Percentiles rank a stretch among this genome's conserved stretches.
Conservation (phyloP, 1,284 basidiomycete species). For the Grifola frondosa region DNA sequence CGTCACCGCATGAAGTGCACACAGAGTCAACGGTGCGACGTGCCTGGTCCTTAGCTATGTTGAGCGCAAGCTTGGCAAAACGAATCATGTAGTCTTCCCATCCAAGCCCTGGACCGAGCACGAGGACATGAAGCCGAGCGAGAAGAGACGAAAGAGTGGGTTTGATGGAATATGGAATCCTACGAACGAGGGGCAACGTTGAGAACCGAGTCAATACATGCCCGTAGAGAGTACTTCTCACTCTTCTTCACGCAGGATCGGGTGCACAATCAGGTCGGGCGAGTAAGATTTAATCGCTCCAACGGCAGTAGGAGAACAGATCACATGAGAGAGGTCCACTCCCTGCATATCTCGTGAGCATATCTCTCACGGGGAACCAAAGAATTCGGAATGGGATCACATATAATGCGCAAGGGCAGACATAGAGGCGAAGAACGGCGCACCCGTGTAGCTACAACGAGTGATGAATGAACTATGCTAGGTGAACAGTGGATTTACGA, state of each 20-base stretch:
- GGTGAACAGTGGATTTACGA: constrained; percentile 40
- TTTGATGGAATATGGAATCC: constrained; percentile 48
- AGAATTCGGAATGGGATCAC: no score
- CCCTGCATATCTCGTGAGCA: constrained; percentile 51
- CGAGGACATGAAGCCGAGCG: constrained; percentile 84
- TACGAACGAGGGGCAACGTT: constrained; percentile 21
- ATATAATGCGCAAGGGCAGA: constrained; percentile 83
- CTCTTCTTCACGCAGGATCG: constrained; percentile 69
- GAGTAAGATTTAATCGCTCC: constrained; percentile 94
- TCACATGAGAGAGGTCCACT: constrained; percentile 93
- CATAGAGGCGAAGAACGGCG: constrained; percentile 92
- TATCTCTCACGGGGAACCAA: no score
- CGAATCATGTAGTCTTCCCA: constrained; percentile 88
- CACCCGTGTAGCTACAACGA: constrained; percentile 77
- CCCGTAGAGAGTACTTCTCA: constrained; percentile 27
- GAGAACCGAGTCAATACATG: background rate
- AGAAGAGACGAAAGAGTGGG: constrained; percentile 71
- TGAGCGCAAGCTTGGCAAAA: constrained; percentile 62
- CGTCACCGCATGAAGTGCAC: no score
- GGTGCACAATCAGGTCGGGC: constrained; percentile 95
- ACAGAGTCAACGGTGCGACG: no score
- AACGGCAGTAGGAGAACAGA: constrained; percentile 90
- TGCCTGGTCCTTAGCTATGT: constrained; percentile 39
- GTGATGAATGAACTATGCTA: background rate
- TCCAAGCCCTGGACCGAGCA: constrained; percentile 92